Base-by-base conservation (phyloP, 352 stramenopile genomes). In the Blastocystis sp. region DNA sequence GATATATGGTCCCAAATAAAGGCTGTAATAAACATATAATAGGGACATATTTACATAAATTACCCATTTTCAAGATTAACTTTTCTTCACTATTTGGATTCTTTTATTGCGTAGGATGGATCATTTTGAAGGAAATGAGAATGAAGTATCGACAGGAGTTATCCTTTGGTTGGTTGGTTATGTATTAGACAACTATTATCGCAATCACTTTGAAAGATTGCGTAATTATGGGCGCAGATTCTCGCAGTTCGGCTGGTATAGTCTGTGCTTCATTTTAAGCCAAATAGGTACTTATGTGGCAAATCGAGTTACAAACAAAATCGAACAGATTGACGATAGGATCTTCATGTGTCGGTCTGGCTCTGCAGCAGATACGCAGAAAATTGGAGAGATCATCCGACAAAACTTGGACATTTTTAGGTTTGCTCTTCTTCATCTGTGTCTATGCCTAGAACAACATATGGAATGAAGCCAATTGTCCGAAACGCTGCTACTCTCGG, bases 61-160 rank as follows among this genome's bases (percentile, higher is more conserved):
- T 1, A 2, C 50, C 50, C 11, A 59, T n/a, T n/a, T 59, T 59
- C 20, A 59, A 59, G 50, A 59, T 59, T 59, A n/a, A 59, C 50
- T 59, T 59, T n/a, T 59, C 20, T 59, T 13, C 50, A 59, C 20
- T n/a, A n/a, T 59, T 59, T 59, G 11, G 11, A 59, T n/a, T 13
- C 11, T 59, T n/a, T 13, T n/a, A 73, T 13, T 62, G n/a, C 23
- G n/a, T 47, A 43, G 53, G 18, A 79, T 88, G 62, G 59, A 88
- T 88, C 62, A 79, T 79, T 88, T 76, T 56, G 77, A 79, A 55
- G 62, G 66, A 59, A 77, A 88, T 56, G 62, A 88, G 55, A 88
- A 88, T 59, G 45, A 61, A 63, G 62, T 88, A 3, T 88, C 66
- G n/a, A 79, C 66, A 54, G 62, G 62, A 77, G 53, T 79, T 45